Conservation (phyloP, 306 rosid genomes). For the Begonia peltatifolia region DNA sequence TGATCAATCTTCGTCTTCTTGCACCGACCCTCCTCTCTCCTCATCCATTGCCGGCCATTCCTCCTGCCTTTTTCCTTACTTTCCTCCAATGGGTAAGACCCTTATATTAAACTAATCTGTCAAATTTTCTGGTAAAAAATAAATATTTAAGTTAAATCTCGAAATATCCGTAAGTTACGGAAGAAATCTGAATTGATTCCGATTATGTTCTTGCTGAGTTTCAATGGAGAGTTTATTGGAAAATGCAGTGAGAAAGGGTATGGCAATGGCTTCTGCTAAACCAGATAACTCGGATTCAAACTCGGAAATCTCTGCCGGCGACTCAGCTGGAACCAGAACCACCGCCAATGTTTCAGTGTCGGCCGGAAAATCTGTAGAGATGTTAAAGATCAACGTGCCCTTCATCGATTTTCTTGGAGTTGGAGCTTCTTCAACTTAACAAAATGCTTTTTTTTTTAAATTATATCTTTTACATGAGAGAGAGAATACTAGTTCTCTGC, state of each 20-base stretch:
- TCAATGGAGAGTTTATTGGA: too few relatives aligned
- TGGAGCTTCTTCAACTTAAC: constrained; percentile 28
- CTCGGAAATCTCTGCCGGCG: constrained; percentile 63
- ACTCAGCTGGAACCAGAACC: constrained; percentile 25
- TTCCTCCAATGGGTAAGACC: neutral
- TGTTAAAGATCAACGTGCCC: constrained; percentile 16
- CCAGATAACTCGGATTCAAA: constrained; percentile 59
- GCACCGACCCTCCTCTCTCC: constrained; percentile 47
- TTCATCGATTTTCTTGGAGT: constrained; percentile 96
- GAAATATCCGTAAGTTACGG: too few relatives aligned
- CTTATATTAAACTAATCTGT: too few relatives aligned
- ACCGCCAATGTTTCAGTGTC: constrained; percentile 30
- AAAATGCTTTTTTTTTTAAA: too few relatives aligned
- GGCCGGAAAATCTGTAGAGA: constrained; percentile 22
- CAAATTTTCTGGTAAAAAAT: too few relatives aligned
- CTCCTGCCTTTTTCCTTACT: constrained; percentile 5
- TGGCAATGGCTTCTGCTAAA: constrained; percentile 14
- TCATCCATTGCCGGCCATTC: constrained; percentile 16
- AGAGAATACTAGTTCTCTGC: too few relatives aligned
- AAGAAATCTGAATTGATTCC: too few relatives aligned
- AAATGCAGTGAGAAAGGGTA: neutral
- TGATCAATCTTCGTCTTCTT: constrained; percentile 40
- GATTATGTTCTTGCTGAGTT: too few relatives aligned
- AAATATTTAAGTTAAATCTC: too few relatives aligned
- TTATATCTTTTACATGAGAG: too few relatives aligned